Base-by-base conservation (phyloP, 345 rosid species). In the Brassica nigra region DNA sequence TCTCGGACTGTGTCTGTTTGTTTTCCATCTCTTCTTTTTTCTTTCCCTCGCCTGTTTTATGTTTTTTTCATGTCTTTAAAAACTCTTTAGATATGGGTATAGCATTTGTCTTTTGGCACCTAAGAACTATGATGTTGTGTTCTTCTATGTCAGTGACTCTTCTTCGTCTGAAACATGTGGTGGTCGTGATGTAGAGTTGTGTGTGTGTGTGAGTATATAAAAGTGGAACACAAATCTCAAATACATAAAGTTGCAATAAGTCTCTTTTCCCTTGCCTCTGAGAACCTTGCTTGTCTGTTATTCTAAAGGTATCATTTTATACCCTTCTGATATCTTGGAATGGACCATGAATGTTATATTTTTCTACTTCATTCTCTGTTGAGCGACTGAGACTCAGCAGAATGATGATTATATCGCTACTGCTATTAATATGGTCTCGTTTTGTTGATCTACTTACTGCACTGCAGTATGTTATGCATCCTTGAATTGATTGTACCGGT, bases 191-290 rank as follows among this genome's bases (percentile, higher is more conserved):
- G 88, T 90, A 89, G 94, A 87, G 85, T 84, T 10, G 44, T 88
- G 83, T 85, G 83, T 85, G 82, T 85, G 82, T 85, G 91, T 89
- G 90, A 89, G 89, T 95, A 86, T 82, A 89, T 85, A 87, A 87
- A 85, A 85, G 84, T 80, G 89, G 87, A 85, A 94, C 87, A 92
- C 88, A 42, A 84, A 87, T 84, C 82, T 83, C 83, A 71, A 82
- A 89, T 89, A 85, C 86, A 85, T 83, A 75, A 80, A 80, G 78
- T 72, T 82, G 74, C 84, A 77, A 84, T 81, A 78, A 74, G 83
- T 74, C 44, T 18, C 12, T 62, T 63, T 66, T 28, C 33, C 81
- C 16, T 55, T 31, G 73, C 68, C 29, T 78, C 36, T 6, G 14
- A 36, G 77, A 55, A 71, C 31, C 81, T 78, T 78, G 27, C 62